Evolutionary conservation across 352 stramenopile genomes (phyloP), one percentile per base, ranked within the genome.

Genomic region (Peronospora tabacina): DNA sequence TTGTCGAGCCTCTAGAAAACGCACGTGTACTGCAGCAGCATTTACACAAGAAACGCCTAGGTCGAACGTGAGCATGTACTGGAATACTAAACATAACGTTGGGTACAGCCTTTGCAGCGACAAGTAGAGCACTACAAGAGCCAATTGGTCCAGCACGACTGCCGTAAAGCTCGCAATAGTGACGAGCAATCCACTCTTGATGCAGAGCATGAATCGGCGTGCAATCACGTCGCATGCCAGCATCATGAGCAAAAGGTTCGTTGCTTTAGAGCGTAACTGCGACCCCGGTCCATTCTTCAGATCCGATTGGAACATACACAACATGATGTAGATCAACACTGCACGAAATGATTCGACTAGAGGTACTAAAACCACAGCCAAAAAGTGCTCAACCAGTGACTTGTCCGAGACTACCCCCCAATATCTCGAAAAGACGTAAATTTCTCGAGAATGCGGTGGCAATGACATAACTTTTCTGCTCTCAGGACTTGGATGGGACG

Each of bases 341-440:
- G 72, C 74, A 12, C 78, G 73, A 5, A 86, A 45, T 16, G 57
- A 69, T 41, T 90, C 78, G 34, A 90, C 36, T 24, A 92, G n/a
- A 9, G 81, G 81, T 15, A 79, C 76, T 17, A 85, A 46, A 11
- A 72, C 33, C 3, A 90, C 37, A 16, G 72, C 75, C 9, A 86
- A 43, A 37, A 90, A 85, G 55, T 92, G 78, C 24, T 64, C 61
- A 32, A 84, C 36, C 19, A 85, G 55, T 37, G 81, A 84, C 48
- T 82, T 79, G 67, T 92, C 68, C 11, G 81, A 92, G 16, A 80
- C 72, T 12, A 92, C 79, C 37, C 80, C 73, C 77, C 81, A 87
- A 44, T 92, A 90, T 29, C 82, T 79, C 17, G 79, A 88, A 53
- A 90, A 90, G 7, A 90, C 69, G 53, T 92, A 90, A 12, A 89